Evolutionary conservation across 805 yeast genomes (phyloP).

Genomic region (Zygoascus flipseniorum): DNA sequence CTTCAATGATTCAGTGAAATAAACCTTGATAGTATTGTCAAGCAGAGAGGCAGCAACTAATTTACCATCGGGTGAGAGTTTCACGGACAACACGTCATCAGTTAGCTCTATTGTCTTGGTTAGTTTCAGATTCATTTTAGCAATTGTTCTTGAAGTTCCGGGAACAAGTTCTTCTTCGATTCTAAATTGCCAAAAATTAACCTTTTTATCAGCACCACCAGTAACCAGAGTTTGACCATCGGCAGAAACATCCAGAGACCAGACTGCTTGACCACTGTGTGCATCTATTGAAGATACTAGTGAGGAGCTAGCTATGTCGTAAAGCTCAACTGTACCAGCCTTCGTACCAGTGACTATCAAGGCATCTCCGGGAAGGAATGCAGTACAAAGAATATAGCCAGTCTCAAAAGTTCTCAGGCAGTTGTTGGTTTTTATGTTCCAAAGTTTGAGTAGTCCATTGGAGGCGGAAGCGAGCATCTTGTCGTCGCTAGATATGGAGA

Average conservation of each 20-base stretch:
- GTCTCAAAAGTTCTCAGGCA: constrained; percentile 83
- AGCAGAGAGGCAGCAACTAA: constrained; percentile 74
- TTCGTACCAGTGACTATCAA: constrained; percentile 83
- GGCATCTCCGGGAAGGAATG: constrained; percentile 87
- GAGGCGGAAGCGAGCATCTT: constrained; percentile 81
- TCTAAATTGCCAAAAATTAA: constrained; percentile 82
- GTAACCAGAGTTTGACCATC: constrained; percentile 82
- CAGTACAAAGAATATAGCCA: constrained; percentile 75
- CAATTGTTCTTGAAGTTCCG: constrained; percentile 48
- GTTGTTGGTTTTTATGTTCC: constrained; percentile 68
- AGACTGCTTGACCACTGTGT: constrained; percentile 64
- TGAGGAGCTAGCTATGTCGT: constrained; percentile 78
- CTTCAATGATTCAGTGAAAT: constrained; percentile 78
- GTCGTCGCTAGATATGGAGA: constrained; percentile 75
- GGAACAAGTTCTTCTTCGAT: constrained; percentile 58
- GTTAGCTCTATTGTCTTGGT: constrained; percentile 73
- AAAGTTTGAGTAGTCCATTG: constrained; percentile 78
- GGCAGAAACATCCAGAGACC: constrained; percentile 81
- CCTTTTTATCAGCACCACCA: constrained; percentile 88
- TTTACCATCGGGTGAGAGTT: constrained; percentile 70
- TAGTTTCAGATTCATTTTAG: constrained; percentile 56
- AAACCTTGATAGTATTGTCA: constrained; percentile 93
- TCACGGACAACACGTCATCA: constrained; percentile 78
- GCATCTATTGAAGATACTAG: constrained; percentile 63
- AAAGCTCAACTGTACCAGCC: constrained; percentile 73